Evolutionary conservation across 768 basidiomycete species (phyloP), one percentile per base, ranked within the genome.

Genomic region (Boletus speciosus): DNA sequence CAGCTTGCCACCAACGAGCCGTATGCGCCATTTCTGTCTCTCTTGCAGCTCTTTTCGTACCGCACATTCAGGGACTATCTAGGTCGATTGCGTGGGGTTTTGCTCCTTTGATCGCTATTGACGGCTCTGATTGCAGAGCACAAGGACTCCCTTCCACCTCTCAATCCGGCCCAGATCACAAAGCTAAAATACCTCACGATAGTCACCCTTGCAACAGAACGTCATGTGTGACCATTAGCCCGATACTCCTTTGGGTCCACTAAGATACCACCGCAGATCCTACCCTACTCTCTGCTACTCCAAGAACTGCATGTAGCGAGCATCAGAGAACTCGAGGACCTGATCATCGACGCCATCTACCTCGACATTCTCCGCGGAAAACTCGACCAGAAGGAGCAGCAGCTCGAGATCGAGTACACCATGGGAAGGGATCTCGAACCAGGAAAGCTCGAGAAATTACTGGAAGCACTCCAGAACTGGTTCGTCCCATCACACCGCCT

Each of bases 291-390:
- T 10, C 73, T 79, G 35, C 81, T 98, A 2, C 80, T 91, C 7
- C 66, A 81, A 47, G 74, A 80, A 4, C 80, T 99, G 19, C 81
- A 91, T 46, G 79, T 96, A 70, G 77, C 84, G 4, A 85, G 82
- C 6, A 83, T 95, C 54, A 86, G 95, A 50, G 90, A 90, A 52
- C 84, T 99, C 3, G 96, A 99, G 70, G 95, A 98, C 71, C 83
- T 98, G 59, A 90, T 98, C 66, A 98, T 99, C 69, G 94, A 98
- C 64, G 90, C 90, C 11, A 94, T 98, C 70, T 98, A 98, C 72
- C 83, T 90, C 38, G 89, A 92, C 67, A 76, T 97, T 37, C 78
- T 99, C 36, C 84, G 84, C 47, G 96, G 93, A 10, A 93, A 91
- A 66, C 85, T 99, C 46, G 93, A 98, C 71, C 96, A 98, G 72